These are phyloP conservation scores for Sutorius australiensis DNA, from an alignment of 768 basidiomycete species.

Conservation along the genomic window DNA sequence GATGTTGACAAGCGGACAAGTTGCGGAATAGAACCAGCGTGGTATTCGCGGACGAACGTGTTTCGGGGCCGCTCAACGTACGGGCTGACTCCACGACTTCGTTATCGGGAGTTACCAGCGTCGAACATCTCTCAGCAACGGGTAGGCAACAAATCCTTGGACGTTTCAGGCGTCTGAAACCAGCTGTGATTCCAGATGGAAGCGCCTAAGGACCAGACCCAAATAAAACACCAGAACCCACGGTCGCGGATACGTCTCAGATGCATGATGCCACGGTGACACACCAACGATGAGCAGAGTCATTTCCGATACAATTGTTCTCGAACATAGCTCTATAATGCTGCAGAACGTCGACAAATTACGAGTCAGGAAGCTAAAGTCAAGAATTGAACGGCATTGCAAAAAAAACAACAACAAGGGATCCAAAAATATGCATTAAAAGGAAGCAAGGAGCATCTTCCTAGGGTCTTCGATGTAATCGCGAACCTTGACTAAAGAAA, in stretches of 20 bases:
- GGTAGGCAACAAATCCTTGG: background rate
- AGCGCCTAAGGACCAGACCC: background rate
- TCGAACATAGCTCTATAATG: slow-evolving; percentile 4
- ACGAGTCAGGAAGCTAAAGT: slow-evolving; percentile 8
- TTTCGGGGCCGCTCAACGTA: too few relatives aligned
- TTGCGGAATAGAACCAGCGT: too few relatives aligned
- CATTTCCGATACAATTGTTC: background rate
- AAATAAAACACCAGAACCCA: background rate
- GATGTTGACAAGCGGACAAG: too few relatives aligned
- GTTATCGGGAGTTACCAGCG: too few relatives aligned
- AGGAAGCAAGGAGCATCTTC: slow-evolving; percentile 70
- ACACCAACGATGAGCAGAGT: too few relatives aligned
- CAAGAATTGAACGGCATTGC: background rate
- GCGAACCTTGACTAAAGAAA: slow-evolving; percentile 71
- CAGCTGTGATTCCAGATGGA: background rate
- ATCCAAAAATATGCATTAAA: slow-evolving; percentile 7
- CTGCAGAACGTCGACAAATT: slow-evolving; percentile 9
- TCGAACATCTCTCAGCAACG: too few relatives aligned
- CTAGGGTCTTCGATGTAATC: slow-evolving; percentile 95
- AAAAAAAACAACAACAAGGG: background rate
- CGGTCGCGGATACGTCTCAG: background rate
- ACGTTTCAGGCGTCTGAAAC: background rate
- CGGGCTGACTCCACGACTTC: too few relatives aligned
- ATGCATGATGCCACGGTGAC: background rate
- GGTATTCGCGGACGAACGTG: too few relatives aligned